These are phyloP conservation scores for Plenodomus lindquistii DNA, from an alignment of 2,329 filamentous ascomycete genomes.

Conservation along the genomic window DNA sequence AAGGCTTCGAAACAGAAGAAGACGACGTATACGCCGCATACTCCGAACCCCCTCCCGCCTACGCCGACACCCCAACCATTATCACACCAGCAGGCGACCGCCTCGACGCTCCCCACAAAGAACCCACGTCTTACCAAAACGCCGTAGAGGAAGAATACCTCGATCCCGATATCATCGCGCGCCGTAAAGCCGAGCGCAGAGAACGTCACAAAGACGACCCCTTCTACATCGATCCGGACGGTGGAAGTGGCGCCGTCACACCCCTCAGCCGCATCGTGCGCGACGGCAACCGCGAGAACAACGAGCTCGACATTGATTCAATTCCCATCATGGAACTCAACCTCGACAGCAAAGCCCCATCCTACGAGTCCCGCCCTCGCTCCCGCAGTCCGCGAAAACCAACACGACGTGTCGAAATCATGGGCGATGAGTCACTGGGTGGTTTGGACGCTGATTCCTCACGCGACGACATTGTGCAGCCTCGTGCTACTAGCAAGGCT, in stretches of 20 bases:
- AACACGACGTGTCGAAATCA: slow-evolving; percentile 49
- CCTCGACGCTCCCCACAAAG: slow-evolving; percentile 45
- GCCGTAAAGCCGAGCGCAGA: slow-evolving; percentile 73
- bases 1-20: slow-evolving; percentile 48
- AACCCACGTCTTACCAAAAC: slow-evolving; percentile 51
- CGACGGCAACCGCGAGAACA: slow-evolving; percentile 66
- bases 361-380: slow-evolving; percentile 22
- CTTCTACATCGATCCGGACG: slow-evolving; percentile 76
- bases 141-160: slow-evolving; percentile 58
- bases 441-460: slow-evolving; percentile 35
- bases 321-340: slow-evolving; percentile 96
- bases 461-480: slow-evolving; percentile 36
- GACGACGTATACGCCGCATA: slow-evolving; percentile 54
- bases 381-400: slow-evolving; percentile 37
- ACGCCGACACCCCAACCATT: slow-evolving; percentile 17
- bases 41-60: slow-evolving; percentile 45
- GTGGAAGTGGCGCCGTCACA: slow-evolving; percentile 66
- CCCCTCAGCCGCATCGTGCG: slow-evolving; percentile 75
- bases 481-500: slow-evolving; percentile 23
- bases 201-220: slow-evolving; percentile 91
- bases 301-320: slow-evolving; percentile 84
- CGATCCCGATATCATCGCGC: slow-evolving; percentile 73
- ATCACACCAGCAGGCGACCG: slow-evolving; percentile 48
- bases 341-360: slow-evolving; percentile 55
- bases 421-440: slow-evolving; percentile 53